Base-by-base conservation (phyloP, 2,329 filamentous ascomycete genomes). In the Paecilomyces dactylethromorphus region DNA sequence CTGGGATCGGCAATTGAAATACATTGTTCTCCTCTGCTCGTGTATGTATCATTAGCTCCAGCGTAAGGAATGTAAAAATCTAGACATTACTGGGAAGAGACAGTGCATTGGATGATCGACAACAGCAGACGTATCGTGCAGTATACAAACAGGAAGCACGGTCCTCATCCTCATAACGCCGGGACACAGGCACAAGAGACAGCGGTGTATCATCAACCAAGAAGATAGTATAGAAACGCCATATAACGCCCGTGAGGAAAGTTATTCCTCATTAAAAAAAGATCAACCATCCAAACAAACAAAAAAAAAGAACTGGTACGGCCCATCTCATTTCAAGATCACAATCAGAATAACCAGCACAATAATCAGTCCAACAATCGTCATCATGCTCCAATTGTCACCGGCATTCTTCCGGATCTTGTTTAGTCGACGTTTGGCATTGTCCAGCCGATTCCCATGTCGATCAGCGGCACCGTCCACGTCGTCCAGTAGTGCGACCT, bases 401-500 rank as follows among this genome's bases (percentile, higher is more conserved):
- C 86, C 85, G 1, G 91, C 91, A 62, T 86, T 87, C 64, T 86
- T 79, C 11, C 88, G 84, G 60, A 97, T 85, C 64, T 82, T 83
- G 49, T 87, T 87, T 62, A 99, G 78, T 65, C 87, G 82, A 64
- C 83, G 84, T 66, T 86, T 83, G 32, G 93, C 94, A 10, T 90
- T 81, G 64, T 92, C 85, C 56, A 99, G 79, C 55, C 90, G 86
- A 26, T 80, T 81, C 72, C 88, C 84, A 76, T 97, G 92, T 59
- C 92, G 80, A 72, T 96, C 92, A 7, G 92, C 89, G 21, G 88
- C 83, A 52, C 84, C 83, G 70, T 97, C 94, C 52, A 95, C 86
- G 68, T 96, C 93, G 72, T 97, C 93, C 31, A 99, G 81, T 80
- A 99, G 81, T 66, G 88, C 82, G 39, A 95, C 89, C 69, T 99